Evolutionary conservation across 1,284 basidiomycete species (phyloP).

Genomic region (Fomitopsis pinicola): DNA sequence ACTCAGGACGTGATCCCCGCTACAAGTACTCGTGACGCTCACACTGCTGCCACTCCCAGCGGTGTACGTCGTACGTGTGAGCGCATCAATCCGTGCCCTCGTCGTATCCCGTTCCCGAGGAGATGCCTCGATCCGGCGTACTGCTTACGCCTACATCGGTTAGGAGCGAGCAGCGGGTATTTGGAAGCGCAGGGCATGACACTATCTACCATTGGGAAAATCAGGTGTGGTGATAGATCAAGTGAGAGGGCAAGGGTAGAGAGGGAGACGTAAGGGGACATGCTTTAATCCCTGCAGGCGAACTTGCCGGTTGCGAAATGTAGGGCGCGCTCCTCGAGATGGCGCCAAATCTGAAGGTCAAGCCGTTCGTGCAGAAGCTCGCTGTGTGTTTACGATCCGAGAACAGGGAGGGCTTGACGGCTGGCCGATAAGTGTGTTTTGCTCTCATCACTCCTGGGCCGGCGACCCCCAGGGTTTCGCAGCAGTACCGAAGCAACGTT

Average conservation of each 20-base stretch:
- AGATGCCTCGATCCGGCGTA: conserved; percentile 40
- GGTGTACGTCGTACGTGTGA: conserved; percentile 46
- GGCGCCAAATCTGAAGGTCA: no score
- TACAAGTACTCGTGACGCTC: conserved; percentile 25
- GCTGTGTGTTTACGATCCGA: no score
- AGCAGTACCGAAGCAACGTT: no score
- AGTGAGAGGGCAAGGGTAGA: background rate
- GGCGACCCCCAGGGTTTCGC: no score
- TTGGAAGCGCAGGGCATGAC: conserved; percentile 59
- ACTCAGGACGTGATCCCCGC: conserved; percentile 41
- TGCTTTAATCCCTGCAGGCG: no score
- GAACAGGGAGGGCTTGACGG: no score
- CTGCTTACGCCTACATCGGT: conserved; percentile 55
- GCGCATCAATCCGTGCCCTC: conserved; percentile 51
- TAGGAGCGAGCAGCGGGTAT: conserved; percentile 59
- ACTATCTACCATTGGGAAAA: conserved; percentile 37
- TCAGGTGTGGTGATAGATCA: conserved; percentile 31
- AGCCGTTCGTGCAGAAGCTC: no score
- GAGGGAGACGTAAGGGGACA: conserved; percentile 21
- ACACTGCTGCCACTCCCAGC: conserved; percentile 44
- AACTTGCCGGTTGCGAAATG: conserved; percentile 41
- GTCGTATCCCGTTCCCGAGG: conserved; percentile 37
- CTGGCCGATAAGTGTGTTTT: no score
- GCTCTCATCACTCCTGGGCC: no score
- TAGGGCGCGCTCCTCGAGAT: conserved; percentile 50